Conservation (phyloP, 2,329 filamentous ascomycete species). For the Alternaria brassicicola region DNA sequence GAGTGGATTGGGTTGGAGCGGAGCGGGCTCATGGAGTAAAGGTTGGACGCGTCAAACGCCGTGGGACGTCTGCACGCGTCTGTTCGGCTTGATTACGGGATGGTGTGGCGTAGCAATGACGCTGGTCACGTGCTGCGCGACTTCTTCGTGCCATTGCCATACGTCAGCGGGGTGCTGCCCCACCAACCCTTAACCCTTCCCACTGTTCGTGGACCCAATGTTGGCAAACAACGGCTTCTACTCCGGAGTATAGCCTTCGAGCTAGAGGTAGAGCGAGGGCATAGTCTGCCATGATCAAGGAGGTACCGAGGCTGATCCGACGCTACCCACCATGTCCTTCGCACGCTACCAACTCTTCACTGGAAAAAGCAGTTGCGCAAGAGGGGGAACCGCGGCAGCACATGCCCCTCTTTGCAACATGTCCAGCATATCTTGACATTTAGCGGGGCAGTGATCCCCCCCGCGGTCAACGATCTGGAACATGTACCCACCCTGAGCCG, state of each 20-base stretch:
- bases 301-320: neutral
- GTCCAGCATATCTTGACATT: neutral
- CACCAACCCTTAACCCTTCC: neutral
- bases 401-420: slow-evolving; percentile 2
- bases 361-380: neutral
- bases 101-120: slow-evolving; percentile 12
- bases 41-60: neutral
- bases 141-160: slow-evolving; percentile 19
- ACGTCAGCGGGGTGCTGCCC: slow-evolving; percentile 22
- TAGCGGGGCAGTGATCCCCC: slow-evolving; percentile 15
- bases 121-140: slow-evolving; percentile 25
- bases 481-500: slow-evolving; percentile 13
- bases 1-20: too few relatives aligned
- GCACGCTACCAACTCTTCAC: neutral
- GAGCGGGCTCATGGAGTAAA: neutral
- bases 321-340: neutral
- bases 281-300: neutral
- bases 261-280: neutral
- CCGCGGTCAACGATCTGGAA: slow-evolving; percentile 4
- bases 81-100: neutral
- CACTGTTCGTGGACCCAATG: neutral
- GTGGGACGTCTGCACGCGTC: neutral
- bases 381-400: neutral
- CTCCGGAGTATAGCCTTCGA: neutral
- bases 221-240: neutral